Evolutionary conservation across 164 flowering plant genomes (phyloP).

Genomic region (Stephania cephalantha): DNA sequence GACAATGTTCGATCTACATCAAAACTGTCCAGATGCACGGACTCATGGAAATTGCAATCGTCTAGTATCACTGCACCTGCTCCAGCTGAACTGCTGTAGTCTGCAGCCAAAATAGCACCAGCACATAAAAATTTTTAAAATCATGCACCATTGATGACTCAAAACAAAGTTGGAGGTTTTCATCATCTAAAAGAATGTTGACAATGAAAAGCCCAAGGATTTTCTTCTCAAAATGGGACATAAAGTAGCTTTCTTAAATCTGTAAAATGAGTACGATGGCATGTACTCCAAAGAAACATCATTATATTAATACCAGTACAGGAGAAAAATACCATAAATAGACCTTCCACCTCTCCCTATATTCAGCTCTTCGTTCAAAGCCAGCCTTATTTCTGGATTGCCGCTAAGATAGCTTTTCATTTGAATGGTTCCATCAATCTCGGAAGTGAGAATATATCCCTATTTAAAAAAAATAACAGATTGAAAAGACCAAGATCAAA

Average conservation of each 20-base stretch:
- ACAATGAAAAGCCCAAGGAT: not conserved
- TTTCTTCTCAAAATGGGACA: not conserved
- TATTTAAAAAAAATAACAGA: conserved; percentile 19
- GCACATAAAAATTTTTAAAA: not conserved
- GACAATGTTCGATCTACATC: conserved; percentile 78
- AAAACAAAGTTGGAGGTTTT: not conserved
- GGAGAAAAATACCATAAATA: conserved; percentile 46
- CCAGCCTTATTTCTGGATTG: conserved; percentile 89
- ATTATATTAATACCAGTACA: conserved; percentile 2
- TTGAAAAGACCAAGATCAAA: not conserved
- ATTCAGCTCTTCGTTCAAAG: conserved; percentile 78
- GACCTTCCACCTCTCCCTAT: conserved; percentile 77
- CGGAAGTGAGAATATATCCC: conserved; percentile 95
- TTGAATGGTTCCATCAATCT: conserved; percentile 98
- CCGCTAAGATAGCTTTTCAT: conserved; percentile 97
- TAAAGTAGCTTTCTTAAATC: conserved; percentile 1
- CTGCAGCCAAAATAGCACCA: conserved; percentile 30
- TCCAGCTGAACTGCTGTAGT: conserved; percentile 71
- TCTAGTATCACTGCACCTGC: conserved; percentile 79
- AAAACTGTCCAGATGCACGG: conserved; percentile 93
- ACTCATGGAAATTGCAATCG: conserved; percentile 97
- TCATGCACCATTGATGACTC: not conserved
- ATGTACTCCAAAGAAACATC: conserved; percentile 3
- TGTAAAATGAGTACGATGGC: not conserved
- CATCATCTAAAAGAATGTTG: no score